phyloP scores from a whole-genome alignment of 169 alveolate genomes.

The Miamiensis avidus region DNA sequence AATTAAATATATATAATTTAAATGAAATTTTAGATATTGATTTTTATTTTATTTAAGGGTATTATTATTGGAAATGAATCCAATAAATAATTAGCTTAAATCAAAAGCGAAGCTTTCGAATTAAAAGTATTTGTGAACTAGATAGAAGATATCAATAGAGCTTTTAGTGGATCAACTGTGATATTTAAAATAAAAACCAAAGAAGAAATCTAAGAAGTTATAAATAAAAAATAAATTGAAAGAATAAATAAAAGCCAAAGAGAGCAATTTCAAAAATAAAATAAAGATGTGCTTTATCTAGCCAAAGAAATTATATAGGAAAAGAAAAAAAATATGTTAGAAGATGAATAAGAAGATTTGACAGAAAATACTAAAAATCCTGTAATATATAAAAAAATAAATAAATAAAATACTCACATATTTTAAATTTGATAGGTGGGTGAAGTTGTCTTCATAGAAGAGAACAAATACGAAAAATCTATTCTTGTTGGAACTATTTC shows the following conservation, averaged over 20 bases:
- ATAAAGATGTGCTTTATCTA: neutral
- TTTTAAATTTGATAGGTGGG: too few relatives aligned
- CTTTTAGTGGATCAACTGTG: conserved; percentile 56
- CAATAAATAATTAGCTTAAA: conserved; percentile 30
- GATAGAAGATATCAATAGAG: conserved; percentile 37
- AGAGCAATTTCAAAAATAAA: neutral
- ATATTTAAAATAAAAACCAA: conserved; percentile 15
- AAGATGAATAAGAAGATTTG: conserved; percentile 11
- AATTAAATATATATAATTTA: too few relatives aligned
- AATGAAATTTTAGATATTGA: neutral
- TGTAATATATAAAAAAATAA: too few relatives aligned
- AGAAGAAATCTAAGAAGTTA: conserved; percentile 12
- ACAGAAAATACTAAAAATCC: neutral
- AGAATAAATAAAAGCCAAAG: neutral
- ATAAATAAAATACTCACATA: too few relatives aligned
- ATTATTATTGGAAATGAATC: conserved; percentile 16
- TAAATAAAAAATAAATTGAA: conserved; percentile 4
- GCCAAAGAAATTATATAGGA: neutral
- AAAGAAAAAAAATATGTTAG: neutral
- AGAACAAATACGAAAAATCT: too few relatives aligned
- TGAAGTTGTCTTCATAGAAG: too few relatives aligned
- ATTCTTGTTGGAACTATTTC: too few relatives aligned
- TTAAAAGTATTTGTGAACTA: conserved; percentile 44
- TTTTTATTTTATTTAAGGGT: conserved; percentile 42
- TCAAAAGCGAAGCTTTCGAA: conserved; percentile 27